A percentile compares a stretch with the other conserved stretches of the same genome.
phyloP scores from a whole-genome alignment of 257 asterid genomes.

The Solanum megistacrolobum region DNA sequence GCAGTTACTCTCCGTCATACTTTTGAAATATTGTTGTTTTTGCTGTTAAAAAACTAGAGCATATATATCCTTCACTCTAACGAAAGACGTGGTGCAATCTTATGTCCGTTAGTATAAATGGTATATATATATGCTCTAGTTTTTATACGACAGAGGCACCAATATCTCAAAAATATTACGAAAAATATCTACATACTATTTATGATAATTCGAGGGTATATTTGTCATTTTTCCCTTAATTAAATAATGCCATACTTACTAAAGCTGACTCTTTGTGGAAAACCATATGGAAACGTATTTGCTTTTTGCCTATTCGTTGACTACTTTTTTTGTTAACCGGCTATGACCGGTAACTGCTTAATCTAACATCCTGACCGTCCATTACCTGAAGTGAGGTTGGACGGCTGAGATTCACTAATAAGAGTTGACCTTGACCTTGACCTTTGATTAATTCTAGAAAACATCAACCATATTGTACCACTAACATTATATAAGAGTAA shows the following conservation, averaged over 20 bases:
- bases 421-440: background rate
- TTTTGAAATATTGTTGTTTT: fast-evolving
- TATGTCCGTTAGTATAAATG: no score
- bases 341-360: background rate
- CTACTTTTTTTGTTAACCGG: background rate
- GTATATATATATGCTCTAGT: no score
- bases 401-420: background rate
- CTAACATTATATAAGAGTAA: background rate
- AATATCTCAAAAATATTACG: no score
- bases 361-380: background rate
- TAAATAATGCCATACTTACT: background rate
- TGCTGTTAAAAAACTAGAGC: no score
- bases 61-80: background rate
- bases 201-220: fast-evolving
- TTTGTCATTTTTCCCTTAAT: background rate
- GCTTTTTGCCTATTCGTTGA: background rate
- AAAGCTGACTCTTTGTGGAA: background rate
- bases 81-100: background rate
- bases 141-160: fast-evolving
- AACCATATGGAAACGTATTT: background rate
- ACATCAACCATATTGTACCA: background rate
- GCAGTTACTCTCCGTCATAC: fast-evolving
- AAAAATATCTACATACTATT: fast-evolving
- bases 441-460: background rate
- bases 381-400: background rate